Base-by-base conservation (phyloP, 768 basidiomycete genomes). In the Russula dissimulans region DNA sequence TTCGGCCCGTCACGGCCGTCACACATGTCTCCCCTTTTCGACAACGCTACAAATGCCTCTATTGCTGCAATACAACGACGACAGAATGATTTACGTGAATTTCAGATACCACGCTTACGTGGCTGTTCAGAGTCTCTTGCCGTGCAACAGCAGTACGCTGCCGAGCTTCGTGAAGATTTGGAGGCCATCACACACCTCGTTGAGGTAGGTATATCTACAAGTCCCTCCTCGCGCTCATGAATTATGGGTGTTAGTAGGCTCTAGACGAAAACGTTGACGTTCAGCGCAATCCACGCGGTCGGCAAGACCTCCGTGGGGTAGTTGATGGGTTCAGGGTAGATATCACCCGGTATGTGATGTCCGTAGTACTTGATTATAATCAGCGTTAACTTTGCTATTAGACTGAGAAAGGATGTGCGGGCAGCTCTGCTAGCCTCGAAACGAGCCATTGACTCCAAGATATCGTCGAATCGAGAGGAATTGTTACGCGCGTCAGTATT, bases 101-200 rank as follows among this genome's bases (percentile, higher is more conserved):
- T 83, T 66, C 89, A 92, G 70, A 78, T 97, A 38, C 89, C 91
- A 1, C 81, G 87, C 2, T 75, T 97, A 52, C 77, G 79, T 9
- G 68, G 75, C 54, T 95, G 89, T 70, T 75, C 72, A 9, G 91
- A 88, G 0, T 86, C 92, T 1, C 74, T 89, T 10, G 70, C 78
- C 0, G 68, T 81, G 3, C 93, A 95, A 66, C 86, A 92, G 68
- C 79, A 82, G 50, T 76, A 87, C 55, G 83, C 84, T 0, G 82
- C 82, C 4, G 91, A 92, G 68, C 71, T 94, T 59, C 77, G 90
- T 34, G 86, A 87, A 55, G 92, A 94, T 67, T 72, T 92, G 17
- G 84, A 85, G 41, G 67, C 73, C 0, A 77, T 88, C 22, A 75
- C 77, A 7, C 76, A 77, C 42, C 82, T 86, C 56, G 74, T 95